phyloP scores from a whole-genome alignment of 2,329 filamentous ascomycete species.

The Bipolaris victoriae region DNA sequence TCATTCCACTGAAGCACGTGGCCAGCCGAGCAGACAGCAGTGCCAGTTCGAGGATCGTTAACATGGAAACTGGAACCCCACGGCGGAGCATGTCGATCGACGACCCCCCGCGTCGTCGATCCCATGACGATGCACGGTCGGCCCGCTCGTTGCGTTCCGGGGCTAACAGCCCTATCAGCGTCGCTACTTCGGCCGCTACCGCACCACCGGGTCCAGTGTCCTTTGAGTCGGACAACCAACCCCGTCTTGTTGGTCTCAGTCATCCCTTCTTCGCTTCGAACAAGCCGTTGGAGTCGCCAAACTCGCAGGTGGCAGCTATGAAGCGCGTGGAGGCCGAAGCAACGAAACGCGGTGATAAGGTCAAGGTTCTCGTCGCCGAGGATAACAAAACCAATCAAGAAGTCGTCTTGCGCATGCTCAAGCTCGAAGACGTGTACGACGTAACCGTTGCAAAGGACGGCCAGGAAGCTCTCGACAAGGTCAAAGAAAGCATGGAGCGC shows the following conservation, averaged over 20 bases:
- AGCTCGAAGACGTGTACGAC: conserved; percentile 81
- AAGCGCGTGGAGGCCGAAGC: conserved; percentile 69
- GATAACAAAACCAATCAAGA: conserved; percentile 64
- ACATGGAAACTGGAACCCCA: conserved; percentile 31
- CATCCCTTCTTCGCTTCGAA: conserved; percentile 76
- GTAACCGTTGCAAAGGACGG: conserved; percentile 78
- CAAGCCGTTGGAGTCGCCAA: conserved; percentile 57
- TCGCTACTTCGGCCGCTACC: conserved; percentile 19
- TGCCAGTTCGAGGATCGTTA: conserved; percentile 47
- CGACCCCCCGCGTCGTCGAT: conserved; percentile 25
- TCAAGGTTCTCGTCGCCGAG: conserved; percentile 86
- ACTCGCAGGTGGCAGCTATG: conserved; percentile 69
- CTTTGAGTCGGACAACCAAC: conserved; percentile 68
- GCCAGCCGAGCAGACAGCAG: conserved; percentile 67
- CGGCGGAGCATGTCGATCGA: conserved; percentile 40
- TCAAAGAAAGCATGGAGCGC: conserved; percentile 80
- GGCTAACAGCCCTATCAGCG: conserved; percentile 28
- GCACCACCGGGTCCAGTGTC: conserved; percentile 41
- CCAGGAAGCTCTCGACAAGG: conserved; percentile 85
- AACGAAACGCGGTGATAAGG: conserved; percentile 61
- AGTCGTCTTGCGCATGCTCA: conserved; percentile 67
- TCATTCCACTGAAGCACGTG: conserved; percentile 79
- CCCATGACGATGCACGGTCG: conserved; percentile 42
- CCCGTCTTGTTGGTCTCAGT: conserved; percentile 80
- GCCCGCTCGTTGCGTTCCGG: conserved; percentile 42